A percentile compares a stretch with the other conserved stretches of the same genome.
These are phyloP conservation scores for Arabidopsis suecica DNA, from an alignment of 345 rosid genomes.

Conservation along the genomic window DNA sequence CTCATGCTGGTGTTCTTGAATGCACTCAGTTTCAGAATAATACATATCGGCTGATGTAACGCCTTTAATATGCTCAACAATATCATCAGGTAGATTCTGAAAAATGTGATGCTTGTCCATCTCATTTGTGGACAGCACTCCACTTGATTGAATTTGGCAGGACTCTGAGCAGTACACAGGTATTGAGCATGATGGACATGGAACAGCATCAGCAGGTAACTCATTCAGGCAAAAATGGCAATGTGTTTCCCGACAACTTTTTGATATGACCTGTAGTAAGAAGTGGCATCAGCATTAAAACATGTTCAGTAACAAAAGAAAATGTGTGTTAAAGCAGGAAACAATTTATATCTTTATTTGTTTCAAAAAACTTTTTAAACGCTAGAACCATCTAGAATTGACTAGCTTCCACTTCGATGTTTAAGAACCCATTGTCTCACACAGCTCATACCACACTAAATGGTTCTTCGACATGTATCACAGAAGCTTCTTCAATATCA, in stretches of 20 bases:
- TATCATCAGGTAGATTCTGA: conserved; percentile 42
- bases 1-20: conserved; percentile 85
- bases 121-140: conserved; percentile 40
- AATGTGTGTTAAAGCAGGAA: conserved; percentile 4
- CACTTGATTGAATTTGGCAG: conserved; percentile 68
- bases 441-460: conserved; percentile 61
- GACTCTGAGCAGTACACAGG: conserved; percentile 76
- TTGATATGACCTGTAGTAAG: conserved; percentile 61
- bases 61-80: conserved; percentile 52
- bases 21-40: conserved; percentile 41
- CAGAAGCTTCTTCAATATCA: conserved; percentile 70
- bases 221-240: conserved; percentile 89
- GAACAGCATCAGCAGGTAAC: conserved; percentile 72
- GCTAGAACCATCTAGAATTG: background rate
- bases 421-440: background rate
- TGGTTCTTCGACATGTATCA: conserved; percentile 79
- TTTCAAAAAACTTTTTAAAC: background rate
- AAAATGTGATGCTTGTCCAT: conserved; percentile 32
- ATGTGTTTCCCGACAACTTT: conserved; percentile 69
- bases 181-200: conserved; percentile 73
- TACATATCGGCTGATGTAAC: conserved; percentile 38
- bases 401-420: background rate
- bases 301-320: conserved; percentile 21
- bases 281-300: conserved; percentile 20
- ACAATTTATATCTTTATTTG: background rate